phyloP scores from a whole-genome alignment of 2,329 filamentous ascomycete genomes.

The Stagonosporopsis rhizophila region DNA sequence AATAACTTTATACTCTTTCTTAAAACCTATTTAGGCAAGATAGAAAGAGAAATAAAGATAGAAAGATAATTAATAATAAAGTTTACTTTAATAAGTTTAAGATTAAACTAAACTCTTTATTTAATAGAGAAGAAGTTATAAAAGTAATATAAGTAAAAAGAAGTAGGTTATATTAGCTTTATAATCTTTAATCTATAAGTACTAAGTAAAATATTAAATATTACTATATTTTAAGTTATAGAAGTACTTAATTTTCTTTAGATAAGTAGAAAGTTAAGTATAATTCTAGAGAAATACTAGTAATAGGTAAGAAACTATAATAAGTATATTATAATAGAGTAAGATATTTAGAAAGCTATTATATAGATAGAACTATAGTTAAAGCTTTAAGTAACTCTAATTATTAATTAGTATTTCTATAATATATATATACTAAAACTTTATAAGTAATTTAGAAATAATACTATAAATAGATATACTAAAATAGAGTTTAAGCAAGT shows the following conservation, averaged over 20 bases:
- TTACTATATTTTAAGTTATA: background rate
- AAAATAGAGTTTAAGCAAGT: background rate
- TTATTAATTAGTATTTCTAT: background rate
- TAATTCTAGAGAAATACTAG: background rate
- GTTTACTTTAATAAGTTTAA: background rate
- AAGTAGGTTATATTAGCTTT: background rate
- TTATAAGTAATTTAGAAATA: background rate
- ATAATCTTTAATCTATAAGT: background rate
- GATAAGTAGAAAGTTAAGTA: background rate
- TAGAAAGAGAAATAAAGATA: background rate
- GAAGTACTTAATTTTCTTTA: background rate
- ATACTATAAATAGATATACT: background rate
- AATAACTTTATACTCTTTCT: background rate
- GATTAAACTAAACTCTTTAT: background rate
- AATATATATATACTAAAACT: background rate
- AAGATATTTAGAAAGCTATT: background rate
- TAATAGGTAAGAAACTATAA: background rate
- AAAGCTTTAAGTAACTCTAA: background rate
- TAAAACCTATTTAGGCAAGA: background rate
- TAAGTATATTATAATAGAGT: background rate
- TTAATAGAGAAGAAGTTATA: background rate
- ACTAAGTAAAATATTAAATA: background rate
- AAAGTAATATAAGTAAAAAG: background rate
- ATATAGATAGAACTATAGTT: background rate
- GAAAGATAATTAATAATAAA: background rate